Evolutionary conservation across 345 rosid species (phyloP).

Genomic region (Melaleuca alternifolia): DNA sequence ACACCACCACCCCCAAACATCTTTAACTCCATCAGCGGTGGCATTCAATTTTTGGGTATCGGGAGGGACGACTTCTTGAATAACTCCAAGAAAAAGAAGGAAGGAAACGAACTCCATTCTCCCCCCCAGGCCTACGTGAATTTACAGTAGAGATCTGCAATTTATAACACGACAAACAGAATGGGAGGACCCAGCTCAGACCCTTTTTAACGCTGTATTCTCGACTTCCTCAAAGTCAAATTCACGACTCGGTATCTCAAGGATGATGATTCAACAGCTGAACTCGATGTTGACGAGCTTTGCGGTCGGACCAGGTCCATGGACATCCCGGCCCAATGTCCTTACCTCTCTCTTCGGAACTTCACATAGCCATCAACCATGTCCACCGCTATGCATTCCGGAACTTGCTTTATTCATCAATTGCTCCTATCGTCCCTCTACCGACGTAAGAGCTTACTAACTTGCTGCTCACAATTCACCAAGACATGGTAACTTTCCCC

Average conservation of each 20-base stretch:
- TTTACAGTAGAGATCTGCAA: background rate
- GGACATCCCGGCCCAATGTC: background rate
- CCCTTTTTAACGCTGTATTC: background rate
- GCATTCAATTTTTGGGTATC: background rate
- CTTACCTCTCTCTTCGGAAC: background rate
- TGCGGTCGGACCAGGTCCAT: background rate
- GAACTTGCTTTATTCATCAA: background rate
- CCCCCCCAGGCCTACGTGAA: background rate
- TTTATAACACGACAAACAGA: no score
- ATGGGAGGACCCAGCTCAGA: no score
- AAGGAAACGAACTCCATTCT: background rate
- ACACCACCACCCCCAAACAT: background rate
- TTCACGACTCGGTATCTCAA: background rate
- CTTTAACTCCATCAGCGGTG: background rate
- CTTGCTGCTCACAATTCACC: background rate
- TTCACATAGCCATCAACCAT: background rate
- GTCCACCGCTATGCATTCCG: background rate
- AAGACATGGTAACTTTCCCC: background rate
- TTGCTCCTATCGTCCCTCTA: background rate
- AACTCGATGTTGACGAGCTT: background rate
- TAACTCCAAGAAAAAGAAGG: background rate
- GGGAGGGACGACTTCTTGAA: background rate
- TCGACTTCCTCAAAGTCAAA: background rate
- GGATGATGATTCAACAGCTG: background rate
- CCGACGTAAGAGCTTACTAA: background rate